Base-by-base conservation (phyloP, 768 basidiomycete genomes). In the Collybiopsis confluens region DNA sequence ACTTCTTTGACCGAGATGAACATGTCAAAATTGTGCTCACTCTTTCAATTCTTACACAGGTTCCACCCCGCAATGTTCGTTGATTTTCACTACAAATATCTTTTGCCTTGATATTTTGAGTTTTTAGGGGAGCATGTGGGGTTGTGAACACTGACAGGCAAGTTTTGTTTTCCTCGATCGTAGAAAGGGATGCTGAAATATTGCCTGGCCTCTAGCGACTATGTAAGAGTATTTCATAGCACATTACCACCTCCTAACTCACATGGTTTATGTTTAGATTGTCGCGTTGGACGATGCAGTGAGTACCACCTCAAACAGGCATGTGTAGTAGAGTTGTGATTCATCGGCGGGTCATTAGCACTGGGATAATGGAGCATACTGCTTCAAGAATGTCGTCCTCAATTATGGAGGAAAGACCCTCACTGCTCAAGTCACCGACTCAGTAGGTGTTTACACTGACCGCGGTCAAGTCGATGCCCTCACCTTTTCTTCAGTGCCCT, bases 361-460 rank as follows among this genome's bases (percentile, higher is more conserved):
- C 64, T 79, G 64, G 58, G 64, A 63, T 43, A 64, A 59, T 28
- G 75, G 73, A 28, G 55, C 66, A 11, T 72, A 75, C 55, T 81
- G 80, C 59, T 73, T 70, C 59, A 63, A 76, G 43, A 70, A 60
- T 55, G 71, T 81, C 56, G 75, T 74, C 24, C 73, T 81, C 37
- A 65, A 62, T 1, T 57, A 61, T 68, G 59, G 61, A 54, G 63
- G 76, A 57, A 73, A 70, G 62, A 66, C 69, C 0, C 54, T 27
- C 20, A 40, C 33, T 23, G 40, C 47, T 42, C 37, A 43, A 21
- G 43, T 28, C n/a, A 64, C 64, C 16, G 79, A 80, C 50, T 58
- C 67, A 62, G 78, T 71, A 62, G 55, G 69, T 59, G 8, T 18
- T 33, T 16, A 18, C 16, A 33, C 3, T 3, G 8, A 51, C 28